Base-by-base conservation (phyloP, 2,329 filamentous ascomycete genomes). In the Alternaria infectoria region DNA sequence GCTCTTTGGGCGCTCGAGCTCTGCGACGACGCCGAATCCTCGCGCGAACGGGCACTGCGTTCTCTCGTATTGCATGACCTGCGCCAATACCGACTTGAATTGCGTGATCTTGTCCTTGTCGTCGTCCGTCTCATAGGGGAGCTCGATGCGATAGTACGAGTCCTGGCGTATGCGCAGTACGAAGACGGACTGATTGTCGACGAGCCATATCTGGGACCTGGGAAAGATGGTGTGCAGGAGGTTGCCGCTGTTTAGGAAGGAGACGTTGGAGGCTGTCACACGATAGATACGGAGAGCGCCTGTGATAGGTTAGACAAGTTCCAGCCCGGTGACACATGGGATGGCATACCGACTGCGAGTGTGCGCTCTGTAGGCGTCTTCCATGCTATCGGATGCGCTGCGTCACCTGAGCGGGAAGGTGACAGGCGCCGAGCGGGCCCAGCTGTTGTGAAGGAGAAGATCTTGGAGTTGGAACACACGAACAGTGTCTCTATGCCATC, bases 131-230 rank as follows among this genome's bases (percentile, higher is more conserved):
- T 84, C 84, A 15, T 88, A 86, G 0, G 93, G 92, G 6, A 97
- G 82, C 75, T 97, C 94, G 72, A 97, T 96, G 67, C 94, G 89
- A 86, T 96, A 97, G 79, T 96, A 97, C 46, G 91, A 90, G 28
- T 94, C 90, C 47, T 90, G 88, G 21, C 93, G 86, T 68, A 96
- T 93, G 68, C 94, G 91, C 62, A 97, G 82, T n/a, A 97, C 91
- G 70, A 97, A 97, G 70, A 90, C 93, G 44, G 91, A 91, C 59
- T 90, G 87, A 61, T 93, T 91, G 77, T 96, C 92, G 30, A 97
- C 91, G 77, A 92, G 96, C 94, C 94, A 97, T 76, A 92, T 96
- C 80, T 97, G 93, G 62, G 93, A 96, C 78, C 93, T 93, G 23
- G 92, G 93, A 56, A 97, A 82, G 66, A 97, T 96, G 11, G 94